Conservation (phyloP, 179 eudicot genomes). For the Silene coronaria region DNA sequence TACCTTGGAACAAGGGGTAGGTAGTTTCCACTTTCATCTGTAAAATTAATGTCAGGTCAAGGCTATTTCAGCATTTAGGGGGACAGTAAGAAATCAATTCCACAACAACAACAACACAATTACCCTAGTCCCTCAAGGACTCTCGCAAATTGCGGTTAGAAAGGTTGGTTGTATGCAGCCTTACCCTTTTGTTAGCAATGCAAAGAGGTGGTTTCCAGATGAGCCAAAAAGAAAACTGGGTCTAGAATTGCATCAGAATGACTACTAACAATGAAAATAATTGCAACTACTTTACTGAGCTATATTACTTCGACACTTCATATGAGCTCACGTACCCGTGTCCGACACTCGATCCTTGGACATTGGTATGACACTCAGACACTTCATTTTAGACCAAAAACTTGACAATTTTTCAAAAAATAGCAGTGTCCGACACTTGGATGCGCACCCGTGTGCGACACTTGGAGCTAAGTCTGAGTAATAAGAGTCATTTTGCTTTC, state of each 20-base stretch:
- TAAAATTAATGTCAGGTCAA: constrained; percentile 6
- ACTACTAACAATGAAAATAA: neutral
- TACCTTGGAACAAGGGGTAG: constrained; percentile 45
- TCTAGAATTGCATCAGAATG: neutral
- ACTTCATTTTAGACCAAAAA: no score
- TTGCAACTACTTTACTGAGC: neutral
- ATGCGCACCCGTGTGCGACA: no score
- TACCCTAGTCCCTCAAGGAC: neutral
- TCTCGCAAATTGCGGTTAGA: neutral
- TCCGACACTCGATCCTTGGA: no score
- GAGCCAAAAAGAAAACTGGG: neutral
- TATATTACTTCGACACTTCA: no score
- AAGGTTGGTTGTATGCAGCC: neutral
- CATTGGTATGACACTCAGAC: no score
- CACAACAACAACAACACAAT: neutral
- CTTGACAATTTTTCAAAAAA: no score
- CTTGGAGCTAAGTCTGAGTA: no score
- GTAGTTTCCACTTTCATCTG: constrained; percentile 56
- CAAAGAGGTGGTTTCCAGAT: neutral
- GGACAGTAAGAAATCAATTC: neutral
- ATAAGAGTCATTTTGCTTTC: neutral
- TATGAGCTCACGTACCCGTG: no score
- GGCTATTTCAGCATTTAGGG: neutral
- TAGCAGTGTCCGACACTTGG: no score
- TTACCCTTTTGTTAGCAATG: no score